phyloP scores from a whole-genome alignment of 176 grass and related monocot genomes.

The Triticum timopheevii region DNA sequence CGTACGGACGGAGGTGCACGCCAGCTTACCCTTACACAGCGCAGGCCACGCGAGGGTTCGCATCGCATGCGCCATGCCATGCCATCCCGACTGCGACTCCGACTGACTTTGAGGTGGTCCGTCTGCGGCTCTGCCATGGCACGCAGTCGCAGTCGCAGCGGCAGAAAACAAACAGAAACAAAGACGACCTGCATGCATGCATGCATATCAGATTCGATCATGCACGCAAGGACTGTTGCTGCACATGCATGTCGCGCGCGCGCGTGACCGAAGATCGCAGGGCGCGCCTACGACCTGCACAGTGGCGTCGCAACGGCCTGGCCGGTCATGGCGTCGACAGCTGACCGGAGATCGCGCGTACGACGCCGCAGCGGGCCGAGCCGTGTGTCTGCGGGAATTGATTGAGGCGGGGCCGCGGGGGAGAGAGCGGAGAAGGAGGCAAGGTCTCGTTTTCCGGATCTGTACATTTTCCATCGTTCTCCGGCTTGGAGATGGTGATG shows the following conservation, averaged over 20 bases:
- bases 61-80: background rate
- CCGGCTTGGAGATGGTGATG: background rate
- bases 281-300: background rate
- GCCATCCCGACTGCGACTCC: background rate
- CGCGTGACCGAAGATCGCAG: constrained; percentile 19
- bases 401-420: background rate
- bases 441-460: constrained; percentile 2
- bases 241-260: constrained; percentile 18
- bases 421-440: background rate
- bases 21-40: too few relatives aligned
- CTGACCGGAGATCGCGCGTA: constrained; percentile 23
- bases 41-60: constrained; percentile 29
- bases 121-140: background rate
- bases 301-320: constrained; percentile 42
- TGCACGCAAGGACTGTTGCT: constrained; percentile 34
- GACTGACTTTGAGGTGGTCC: constrained; percentile 31
- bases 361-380: background rate
- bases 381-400: background rate
- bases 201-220: constrained; percentile 17
- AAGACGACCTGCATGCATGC: background rate
- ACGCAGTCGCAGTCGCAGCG: background rate
- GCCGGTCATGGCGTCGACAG: constrained; percentile 25
- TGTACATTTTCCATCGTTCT: background rate
- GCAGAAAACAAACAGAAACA: background rate
- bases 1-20: background rate